Conservation (phyloP, 2,329 filamentous ascomycete species). For the Trichoderma hamatum region DNA sequence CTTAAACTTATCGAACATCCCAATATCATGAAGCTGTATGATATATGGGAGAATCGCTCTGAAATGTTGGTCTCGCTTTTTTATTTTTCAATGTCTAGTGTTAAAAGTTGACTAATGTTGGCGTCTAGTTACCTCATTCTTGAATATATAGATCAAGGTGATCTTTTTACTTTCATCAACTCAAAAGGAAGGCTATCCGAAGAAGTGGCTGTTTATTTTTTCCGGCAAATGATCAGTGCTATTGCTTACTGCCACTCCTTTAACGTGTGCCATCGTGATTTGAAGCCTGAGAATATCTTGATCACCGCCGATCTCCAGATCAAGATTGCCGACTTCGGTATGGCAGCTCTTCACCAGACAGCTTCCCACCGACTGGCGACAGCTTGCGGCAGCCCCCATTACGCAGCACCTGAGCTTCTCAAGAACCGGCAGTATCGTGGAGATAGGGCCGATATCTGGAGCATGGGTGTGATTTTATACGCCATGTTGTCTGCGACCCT, state of each 20-base stretch:
- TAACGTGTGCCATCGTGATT: constrained; percentile 92
- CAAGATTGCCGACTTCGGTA: constrained; percentile 96
- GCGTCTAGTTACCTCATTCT: constrained; percentile 80
- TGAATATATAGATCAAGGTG: constrained; percentile 79
- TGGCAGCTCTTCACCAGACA: constrained; percentile 89
- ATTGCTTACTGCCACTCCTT: constrained; percentile 91
- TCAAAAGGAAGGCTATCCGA: constrained; percentile 73
- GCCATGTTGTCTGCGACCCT: constrained; percentile 82
- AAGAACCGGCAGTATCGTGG: constrained; percentile 77
- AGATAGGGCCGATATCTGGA: constrained; percentile 91
- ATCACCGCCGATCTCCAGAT: constrained; percentile 75
- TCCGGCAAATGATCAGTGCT: constrained; percentile 90
- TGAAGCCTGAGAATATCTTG: constrained; percentile 97
- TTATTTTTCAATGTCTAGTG: not conserved
- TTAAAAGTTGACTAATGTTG: not conserved
- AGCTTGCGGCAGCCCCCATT: constrained; percentile 94
- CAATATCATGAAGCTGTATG: constrained; percentile 90
- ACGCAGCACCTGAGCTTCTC: constrained; percentile 91
- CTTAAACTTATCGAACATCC: constrained; percentile 95
- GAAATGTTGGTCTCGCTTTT: constrained; percentile 71
- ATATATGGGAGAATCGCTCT: constrained; percentile 96
- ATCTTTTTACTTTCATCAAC: constrained; percentile 87
- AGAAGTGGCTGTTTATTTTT: constrained; percentile 78
- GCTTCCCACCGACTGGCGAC: constrained; percentile 78
- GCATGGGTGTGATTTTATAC: constrained; percentile 85